Evolutionary conservation across 129 eudicot species (phyloP), one percentile per base, ranked within the genome.

Genomic region (Ambrosia trifida): DNA sequence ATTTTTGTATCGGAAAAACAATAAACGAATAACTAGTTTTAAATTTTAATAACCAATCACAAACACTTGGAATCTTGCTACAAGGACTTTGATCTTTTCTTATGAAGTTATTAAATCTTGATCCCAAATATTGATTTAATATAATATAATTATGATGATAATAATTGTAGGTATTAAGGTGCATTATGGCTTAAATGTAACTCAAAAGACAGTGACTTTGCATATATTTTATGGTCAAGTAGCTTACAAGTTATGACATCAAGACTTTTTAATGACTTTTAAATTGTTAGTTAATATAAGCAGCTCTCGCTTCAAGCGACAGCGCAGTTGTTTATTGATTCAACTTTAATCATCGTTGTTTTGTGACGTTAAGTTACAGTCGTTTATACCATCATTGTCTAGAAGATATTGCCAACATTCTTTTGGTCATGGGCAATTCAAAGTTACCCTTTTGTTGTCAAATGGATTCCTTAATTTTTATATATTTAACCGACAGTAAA

Each of bases 191-290:
- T 62, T 50, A 70, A 11, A 20, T 41, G 40, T 61, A 77, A 41
- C 53, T 51, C 44, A 44, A 2, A 19, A 11, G 54, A 68, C 54
- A 53, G 51, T 17, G 9, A 11, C 7, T 40, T 49, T 14, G 13
- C 17, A 36, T 50, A 17, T 77, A 62, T 70, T 40, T 60, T 30
- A 62, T 63, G 30, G 18, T 77, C 72, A 70, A 61, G 81, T 70
- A 30, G 77, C 66, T 52, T 40, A 62, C 41, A 78, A 41, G 68
- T 32, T 31, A 66, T 13, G 49, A 31, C 12, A 51, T 66, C 59
- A 62, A 24, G 11, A 18, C 35, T 44, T 32, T 9, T 59, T 16
- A 64, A 66, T 66, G 30, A 58, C 6, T 47, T 20, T 58, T 14
- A 59, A 20, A 51, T 6, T 59, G 64, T 68, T 33, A 13, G 43